These are phyloP conservation scores for Backusella australiensis DNA, from an alignment of 192 early-diverging fungal genomes.

Conservation along the genomic window DNA sequence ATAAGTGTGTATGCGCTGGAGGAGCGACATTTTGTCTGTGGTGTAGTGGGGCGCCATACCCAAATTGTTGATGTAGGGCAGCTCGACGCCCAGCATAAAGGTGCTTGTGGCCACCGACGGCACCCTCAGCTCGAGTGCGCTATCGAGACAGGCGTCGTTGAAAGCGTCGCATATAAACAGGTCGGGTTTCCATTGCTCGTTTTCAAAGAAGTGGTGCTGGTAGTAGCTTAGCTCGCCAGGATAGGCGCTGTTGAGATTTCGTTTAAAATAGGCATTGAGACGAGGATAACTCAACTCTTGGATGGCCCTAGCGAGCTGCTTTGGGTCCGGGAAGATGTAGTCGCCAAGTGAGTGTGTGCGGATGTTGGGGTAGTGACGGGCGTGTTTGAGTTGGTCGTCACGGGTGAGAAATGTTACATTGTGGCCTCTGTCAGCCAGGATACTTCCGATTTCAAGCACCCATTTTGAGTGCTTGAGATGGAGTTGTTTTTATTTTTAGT, in stretches of 20 bases:
- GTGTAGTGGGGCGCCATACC: background rate
- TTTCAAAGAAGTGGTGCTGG: background rate
- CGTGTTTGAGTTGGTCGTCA: background rate
- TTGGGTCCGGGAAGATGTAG: background rate
- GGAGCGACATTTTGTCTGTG: background rate
- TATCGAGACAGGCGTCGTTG: background rate
- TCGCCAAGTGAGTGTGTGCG: background rate
- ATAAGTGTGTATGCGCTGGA: background rate
- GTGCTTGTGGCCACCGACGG: background rate
- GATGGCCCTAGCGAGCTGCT: background rate
- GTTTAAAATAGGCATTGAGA: background rate
- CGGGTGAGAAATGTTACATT: background rate
- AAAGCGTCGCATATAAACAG: background rate
- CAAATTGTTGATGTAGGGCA: background rate
- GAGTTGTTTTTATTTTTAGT: no score
- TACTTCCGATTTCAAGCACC: background rate
- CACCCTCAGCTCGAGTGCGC: background rate
- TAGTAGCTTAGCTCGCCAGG: background rate
- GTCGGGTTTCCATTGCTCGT: background rate
- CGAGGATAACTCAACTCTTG: background rate
- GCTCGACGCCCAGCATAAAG: background rate
- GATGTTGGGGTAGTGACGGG: background rate
- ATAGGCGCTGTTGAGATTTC: background rate
- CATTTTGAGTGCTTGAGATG: background rate
- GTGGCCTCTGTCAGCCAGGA: background rate